Evolutionary conservation across 2,329 filamentous ascomycete genomes (phyloP).

Genomic region (Sporothrix globosa): DNA sequence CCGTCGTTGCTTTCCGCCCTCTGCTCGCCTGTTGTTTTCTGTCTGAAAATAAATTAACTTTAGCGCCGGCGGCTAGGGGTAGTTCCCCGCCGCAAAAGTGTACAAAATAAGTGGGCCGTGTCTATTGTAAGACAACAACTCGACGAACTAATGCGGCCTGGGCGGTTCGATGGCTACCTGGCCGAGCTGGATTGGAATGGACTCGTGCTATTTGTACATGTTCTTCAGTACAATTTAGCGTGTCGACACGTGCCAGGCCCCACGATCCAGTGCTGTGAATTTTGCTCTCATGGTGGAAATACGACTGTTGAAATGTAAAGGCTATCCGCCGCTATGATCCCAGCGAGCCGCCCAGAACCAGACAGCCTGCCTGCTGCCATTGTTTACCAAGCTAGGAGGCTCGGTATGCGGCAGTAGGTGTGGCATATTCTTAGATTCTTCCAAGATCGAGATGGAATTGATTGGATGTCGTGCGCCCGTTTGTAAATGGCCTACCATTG

Average conservation of each 20-base stretch:
- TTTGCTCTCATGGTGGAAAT: neutral
- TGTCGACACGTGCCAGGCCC: neutral
- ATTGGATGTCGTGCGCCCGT: slow-evolving; percentile 18
- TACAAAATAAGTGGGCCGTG: neutral
- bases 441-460: neutral
- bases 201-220: slow-evolving; percentile 3
- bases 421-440: neutral
- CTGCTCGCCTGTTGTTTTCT: neutral
- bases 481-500: slow-evolving; percentile 1
- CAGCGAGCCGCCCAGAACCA: neutral
- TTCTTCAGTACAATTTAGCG: neutral
- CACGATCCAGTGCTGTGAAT: neutral
- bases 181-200: neutral
- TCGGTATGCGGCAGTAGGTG: neutral
- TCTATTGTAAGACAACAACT: neutral
- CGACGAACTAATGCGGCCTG: neutral
- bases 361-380: neutral
- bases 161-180: neutral
- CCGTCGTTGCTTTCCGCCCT: slow-evolving; percentile 3
- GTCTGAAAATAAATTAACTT: slow-evolving; percentile 27
- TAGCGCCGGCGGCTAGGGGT: slow-evolving; percentile 34
- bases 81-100: slow-evolving; percentile 6
- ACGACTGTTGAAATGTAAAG: neutral
- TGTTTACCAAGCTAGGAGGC: neutral
- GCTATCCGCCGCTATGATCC: too few species aligned